Evolutionary conservation across 2,329 filamentous ascomycete genomes (phyloP).

Genomic region (Acrocalymma vagum): DNA sequence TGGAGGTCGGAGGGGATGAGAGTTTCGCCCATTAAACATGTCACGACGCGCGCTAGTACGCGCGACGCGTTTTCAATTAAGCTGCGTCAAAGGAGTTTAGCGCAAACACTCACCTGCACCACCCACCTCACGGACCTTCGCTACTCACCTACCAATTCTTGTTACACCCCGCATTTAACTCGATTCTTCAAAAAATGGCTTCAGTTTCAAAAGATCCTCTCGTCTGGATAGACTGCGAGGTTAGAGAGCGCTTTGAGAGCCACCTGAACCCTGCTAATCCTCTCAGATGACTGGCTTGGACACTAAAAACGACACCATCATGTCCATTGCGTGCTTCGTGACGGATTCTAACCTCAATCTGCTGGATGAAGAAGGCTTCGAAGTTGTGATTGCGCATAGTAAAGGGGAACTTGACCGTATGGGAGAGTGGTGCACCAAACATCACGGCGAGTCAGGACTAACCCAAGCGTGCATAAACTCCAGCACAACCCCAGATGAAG

Average conservation of each 20-base stretch:
- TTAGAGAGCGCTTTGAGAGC: slow-evolving; percentile 28
- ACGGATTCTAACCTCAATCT: slow-evolving; percentile 82
- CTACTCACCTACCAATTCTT: slow-evolving; percentile 4
- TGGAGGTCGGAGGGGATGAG: slow-evolving; percentile 32
- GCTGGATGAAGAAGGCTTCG: slow-evolving; percentile 80
- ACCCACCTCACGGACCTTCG: too few relatives aligned
- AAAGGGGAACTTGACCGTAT: slow-evolving; percentile 77
- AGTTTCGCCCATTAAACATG: slow-evolving; percentile 13
- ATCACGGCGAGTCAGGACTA: slow-evolving; percentile 83
- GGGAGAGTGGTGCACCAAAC: slow-evolving; percentile 87
- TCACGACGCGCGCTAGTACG: slow-evolving; percentile 27
- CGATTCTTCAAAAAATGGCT: slow-evolving; percentile 40
- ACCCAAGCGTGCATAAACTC: slow-evolving; percentile 79
- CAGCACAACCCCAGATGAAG: slow-evolving; percentile 73
- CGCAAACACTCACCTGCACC: too few relatives aligned
- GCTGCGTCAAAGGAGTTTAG: too few relatives aligned
- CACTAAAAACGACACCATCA: slow-evolving; percentile 79
- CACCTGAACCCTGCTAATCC: slow-evolving; percentile 16
- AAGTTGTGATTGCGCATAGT: slow-evolving; percentile 78
- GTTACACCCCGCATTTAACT: slow-evolving; percentile 7
- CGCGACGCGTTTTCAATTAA: slow-evolving; percentile 26
- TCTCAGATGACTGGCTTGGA: slow-evolving; percentile 89
- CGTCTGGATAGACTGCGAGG: slow-evolving; percentile 87
- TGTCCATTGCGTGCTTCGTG: slow-evolving; percentile 92
- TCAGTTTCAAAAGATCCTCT: slow-evolving; percentile 71